Evolutionary conservation across 495 filamentous ascomycete species (phyloP), one percentile per base, ranked within the genome.

Genomic region (Podospora fimiseda): DNA sequence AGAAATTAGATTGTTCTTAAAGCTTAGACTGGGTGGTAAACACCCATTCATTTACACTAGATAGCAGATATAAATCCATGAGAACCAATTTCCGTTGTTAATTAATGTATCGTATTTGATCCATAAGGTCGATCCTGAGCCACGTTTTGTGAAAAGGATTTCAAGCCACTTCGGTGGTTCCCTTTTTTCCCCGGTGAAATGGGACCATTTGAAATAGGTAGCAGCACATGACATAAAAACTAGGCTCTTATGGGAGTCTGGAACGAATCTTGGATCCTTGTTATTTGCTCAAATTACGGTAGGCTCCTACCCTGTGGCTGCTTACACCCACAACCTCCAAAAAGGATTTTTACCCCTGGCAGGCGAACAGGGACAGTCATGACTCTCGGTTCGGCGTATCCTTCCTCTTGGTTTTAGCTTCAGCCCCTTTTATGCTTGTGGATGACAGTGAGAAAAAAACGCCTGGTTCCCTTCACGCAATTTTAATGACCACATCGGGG

Each of bases 51-150:
- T 11, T 15, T 18, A 43, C 16, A 43, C 41, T 16, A 43, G 41
- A 43, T 22, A 43, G 41, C 2, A 43, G 41, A 43, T 43, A 43
- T 43, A 43, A 43, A 43, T 43, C 41, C 15, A 43, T 43, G 41
- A 43, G 41, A 43, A 43, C 41, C 41, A 43, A 43, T 43, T 43
- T 43, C 41, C 19, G 19, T 43, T 43, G 41, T 18, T 43, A 18
- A 18, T 43, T 43, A 18, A 43, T 43, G 41, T 18, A 43, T 43
- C 41, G 41, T 18, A 43, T 43, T 43, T 43, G 41, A 43, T 43
- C 41, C 15, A 43, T 43, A 18, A 15, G n/a, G 41, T 43, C 41
- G n/a, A 43, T 18, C 41, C 19, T n/a, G n/a, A n/a, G n/a, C n/a
- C n/a, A n/a, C n/a, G n/a, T n/a, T n/a, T n/a, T n/a, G n/a, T n/a